These are phyloP conservation scores for Sporothrix schenckii DNA, from an alignment of 2,329 filamentous ascomycete genomes.

Conservation along the genomic window DNA sequence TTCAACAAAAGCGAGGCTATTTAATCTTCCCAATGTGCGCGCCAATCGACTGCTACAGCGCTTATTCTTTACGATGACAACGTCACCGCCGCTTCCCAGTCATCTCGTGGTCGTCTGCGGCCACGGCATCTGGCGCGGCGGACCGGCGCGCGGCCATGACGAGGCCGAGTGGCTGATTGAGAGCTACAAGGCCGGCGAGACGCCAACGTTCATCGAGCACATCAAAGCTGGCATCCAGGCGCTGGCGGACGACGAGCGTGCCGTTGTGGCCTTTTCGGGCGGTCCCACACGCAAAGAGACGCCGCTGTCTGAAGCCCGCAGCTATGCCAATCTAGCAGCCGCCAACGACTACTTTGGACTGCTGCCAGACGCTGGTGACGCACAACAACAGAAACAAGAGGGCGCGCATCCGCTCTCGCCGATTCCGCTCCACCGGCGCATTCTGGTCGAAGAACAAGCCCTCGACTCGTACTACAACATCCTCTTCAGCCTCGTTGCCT, in stretches of 20 bases:
- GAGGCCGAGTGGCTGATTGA: slow-evolving; percentile 74
- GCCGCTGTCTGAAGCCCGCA: slow-evolving; percentile 61
- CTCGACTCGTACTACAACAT: slow-evolving; percentile 88
- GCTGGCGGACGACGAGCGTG: slow-evolving; percentile 51
- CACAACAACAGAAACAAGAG: background rate
- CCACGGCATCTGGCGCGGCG: slow-evolving; percentile 75
- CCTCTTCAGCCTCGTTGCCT: slow-evolving; percentile 67
- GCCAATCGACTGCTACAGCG: background rate
- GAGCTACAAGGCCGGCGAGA: slow-evolving; percentile 76
- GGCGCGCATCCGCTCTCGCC: slow-evolving; percentile 40
- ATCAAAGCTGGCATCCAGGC: slow-evolving; percentile 64
- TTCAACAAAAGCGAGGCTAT: slow-evolving; percentile 14
- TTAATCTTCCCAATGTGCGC: background rate
- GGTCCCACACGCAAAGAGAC: slow-evolving; percentile 65
- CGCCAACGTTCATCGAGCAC: slow-evolving; percentile 77
- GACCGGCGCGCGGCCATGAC: slow-evolving; percentile 53
- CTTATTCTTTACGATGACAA: slow-evolving; percentile 20
- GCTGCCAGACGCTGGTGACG: slow-evolving; percentile 35
- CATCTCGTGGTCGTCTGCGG: slow-evolving; percentile 81
- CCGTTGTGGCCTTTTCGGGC: slow-evolving; percentile 72
- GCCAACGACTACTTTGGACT: slow-evolving; percentile 53
- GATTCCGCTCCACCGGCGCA: slow-evolving; percentile 40
- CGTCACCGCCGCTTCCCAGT: slow-evolving; percentile 39
- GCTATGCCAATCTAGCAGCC: slow-evolving; percentile 60
- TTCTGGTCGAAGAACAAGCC: slow-evolving; percentile 69